A percentile compares a stretch with the other conserved stretches of the same genome.
These are phyloP conservation scores for Quercus lobata DNA, from an alignment of 331 rosid genomes.

Conservation along the genomic window DNA sequence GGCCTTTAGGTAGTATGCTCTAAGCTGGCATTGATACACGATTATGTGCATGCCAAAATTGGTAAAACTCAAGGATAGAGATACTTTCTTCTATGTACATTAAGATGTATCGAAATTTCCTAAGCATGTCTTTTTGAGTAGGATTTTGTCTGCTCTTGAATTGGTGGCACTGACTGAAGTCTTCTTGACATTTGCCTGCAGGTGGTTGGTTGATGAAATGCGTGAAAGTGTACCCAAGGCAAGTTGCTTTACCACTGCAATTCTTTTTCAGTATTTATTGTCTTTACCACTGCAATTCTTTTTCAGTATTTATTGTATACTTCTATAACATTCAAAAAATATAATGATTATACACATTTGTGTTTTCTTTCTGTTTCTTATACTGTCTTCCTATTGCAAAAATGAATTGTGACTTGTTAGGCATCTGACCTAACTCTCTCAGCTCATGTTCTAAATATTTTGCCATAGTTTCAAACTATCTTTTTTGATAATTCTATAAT, in stretches of 20 bases:
- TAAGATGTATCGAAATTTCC: not conserved
- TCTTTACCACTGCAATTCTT: not conserved
- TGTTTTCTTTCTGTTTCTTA: not conserved
- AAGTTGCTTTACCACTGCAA: slow-evolving; percentile 25
- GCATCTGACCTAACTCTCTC: not conserved
- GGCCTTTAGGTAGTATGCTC: slow-evolving; percentile 7
- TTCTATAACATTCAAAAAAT: not conserved
- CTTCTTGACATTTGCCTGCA: slow-evolving; percentile 35
- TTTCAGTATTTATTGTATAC: not conserved
- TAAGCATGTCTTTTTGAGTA: not conserved
- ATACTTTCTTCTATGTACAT: not conserved
- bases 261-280: not conserved
- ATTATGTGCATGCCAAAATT: not conserved
- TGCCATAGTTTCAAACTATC: not conserved
- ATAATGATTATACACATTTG: not conserved
- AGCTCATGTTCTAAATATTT: not conserved
- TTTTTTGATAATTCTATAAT: too few species aligned
- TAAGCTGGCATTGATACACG: not conserved
- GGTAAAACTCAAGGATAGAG: not conserved
- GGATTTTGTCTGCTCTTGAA: slow-evolving; percentile 4
- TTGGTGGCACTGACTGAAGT: slow-evolving; percentile 8
- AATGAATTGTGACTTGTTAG: not conserved
- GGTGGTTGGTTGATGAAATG: slow-evolving; percentile 97
- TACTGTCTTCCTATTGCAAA: not conserved
- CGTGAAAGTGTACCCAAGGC: slow-evolving; percentile 85